Conservation (phyloP, 257 asterid genomes). For the Capsicum rhomboideum region DNA sequence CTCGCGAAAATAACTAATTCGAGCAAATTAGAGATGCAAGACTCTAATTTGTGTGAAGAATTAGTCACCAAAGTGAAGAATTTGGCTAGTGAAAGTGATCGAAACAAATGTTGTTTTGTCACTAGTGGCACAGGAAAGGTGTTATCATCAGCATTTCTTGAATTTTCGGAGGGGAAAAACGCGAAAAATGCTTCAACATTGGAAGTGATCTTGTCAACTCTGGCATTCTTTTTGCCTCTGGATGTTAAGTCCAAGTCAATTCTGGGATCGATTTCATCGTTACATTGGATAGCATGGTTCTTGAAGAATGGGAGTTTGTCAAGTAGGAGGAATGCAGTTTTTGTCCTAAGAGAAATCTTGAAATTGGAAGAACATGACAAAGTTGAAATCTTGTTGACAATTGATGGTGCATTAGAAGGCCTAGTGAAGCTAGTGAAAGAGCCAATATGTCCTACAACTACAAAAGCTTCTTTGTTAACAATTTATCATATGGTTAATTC, state of each 20-base stretch:
- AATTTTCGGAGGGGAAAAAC: conserved; percentile 11
- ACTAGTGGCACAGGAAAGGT: conserved; percentile 13
- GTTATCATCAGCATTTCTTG: conserved; percentile 27
- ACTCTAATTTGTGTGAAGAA: conserved; percentile 13
- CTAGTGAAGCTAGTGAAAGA: conserved; percentile 31
- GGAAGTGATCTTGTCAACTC: conserved; percentile 27
- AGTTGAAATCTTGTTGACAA: conserved; percentile 2
- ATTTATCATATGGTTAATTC: conserved; percentile 24
- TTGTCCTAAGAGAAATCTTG: conserved; percentile 12
- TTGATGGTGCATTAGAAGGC: conserved; percentile 27
- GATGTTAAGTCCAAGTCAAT: conserved; percentile 20
- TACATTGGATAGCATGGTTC: conserved; percentile 19
- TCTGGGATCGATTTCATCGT: conserved; percentile 29
- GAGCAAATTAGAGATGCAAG: neutral
- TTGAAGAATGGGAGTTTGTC: conserved; percentile 25
- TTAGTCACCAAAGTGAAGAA: conserved; percentile 18
- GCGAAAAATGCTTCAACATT: neutral
- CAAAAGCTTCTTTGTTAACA: conserved; percentile 34
- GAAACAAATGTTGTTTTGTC: conserved; percentile 29
- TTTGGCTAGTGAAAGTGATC: conserved; percentile 31
- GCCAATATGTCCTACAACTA: conserved; percentile 37
- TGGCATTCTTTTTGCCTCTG: conserved; percentile 13
- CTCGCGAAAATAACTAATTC: conserved; percentile 8
- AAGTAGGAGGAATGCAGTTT: conserved; percentile 14
- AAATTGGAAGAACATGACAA: neutral